These are phyloP conservation scores for Rhododendron simsii DNA, from an alignment of 148 eudicot species.

Conservation along the genomic window DNA sequence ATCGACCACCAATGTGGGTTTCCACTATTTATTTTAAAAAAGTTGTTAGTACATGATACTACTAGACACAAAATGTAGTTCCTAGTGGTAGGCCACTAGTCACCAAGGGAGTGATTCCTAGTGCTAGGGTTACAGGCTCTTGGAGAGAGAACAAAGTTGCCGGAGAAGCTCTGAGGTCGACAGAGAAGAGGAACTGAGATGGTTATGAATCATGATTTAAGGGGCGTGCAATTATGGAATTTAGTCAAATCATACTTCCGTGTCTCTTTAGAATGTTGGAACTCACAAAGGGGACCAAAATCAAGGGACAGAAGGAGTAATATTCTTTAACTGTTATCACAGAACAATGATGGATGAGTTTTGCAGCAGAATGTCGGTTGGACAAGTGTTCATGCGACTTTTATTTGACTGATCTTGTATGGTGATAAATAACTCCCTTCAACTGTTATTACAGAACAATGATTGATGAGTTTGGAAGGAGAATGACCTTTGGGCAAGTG, in stretches of 20 bases:
- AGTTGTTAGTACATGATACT: not conserved
- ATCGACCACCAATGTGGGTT: not conserved
- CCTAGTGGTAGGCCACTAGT: not conserved
- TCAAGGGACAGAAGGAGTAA: not conserved
- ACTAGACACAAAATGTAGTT: not conserved
- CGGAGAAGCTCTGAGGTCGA: no score
- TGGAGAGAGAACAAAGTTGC: no score
- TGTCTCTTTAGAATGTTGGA: not conserved
- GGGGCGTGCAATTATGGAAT: not conserved
- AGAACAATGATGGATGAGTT: not conserved
- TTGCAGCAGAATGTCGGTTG: not conserved
- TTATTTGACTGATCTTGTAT: not conserved
- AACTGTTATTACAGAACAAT: not conserved
- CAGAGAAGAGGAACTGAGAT: not conserved
- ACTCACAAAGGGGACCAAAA: not conserved
- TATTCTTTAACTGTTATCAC: not conserved
- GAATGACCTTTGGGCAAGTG: not conserved
- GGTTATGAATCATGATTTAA: not conserved
- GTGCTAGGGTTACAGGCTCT: not conserved
- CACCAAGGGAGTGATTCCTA: not conserved
- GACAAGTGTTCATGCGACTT: not conserved
- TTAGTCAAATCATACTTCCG: not conserved
- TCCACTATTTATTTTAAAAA: not conserved
- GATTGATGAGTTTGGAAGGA: not conserved
- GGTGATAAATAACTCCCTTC: not conserved